Evolutionary conservation across 768 basidiomycete genomes (phyloP).

Genomic region (Russula abietina): DNA sequence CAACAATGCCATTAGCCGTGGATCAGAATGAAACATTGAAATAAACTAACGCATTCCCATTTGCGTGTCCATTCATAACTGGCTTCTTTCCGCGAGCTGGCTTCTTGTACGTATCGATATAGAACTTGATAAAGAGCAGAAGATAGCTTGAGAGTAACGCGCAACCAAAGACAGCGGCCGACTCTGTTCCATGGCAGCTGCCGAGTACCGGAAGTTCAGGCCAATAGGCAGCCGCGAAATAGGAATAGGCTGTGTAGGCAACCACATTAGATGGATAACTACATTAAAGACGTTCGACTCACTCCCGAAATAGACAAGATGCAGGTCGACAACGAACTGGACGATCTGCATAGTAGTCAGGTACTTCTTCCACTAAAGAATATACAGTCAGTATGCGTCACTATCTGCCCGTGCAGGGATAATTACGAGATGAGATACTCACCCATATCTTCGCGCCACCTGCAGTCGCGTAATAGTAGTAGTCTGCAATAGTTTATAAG

Average conservation of each 20-base stretch:
- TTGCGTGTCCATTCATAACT: constrained; percentile 42
- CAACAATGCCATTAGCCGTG: not conserved
- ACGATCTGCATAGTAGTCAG: constrained; percentile 93
- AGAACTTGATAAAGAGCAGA: constrained; percentile 93
- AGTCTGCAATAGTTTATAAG: constrained; percentile 51
- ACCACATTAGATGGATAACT: not conserved
- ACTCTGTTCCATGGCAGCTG: constrained; percentile 85
- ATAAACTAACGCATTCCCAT: constrained; percentile 32
- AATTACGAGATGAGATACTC: constrained; percentile 25
- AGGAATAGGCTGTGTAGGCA: constrained; percentile 57
- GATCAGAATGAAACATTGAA: not conserved
- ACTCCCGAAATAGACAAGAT: constrained; percentile 93
- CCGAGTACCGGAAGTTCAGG: constrained; percentile 59
- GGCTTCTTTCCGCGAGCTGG: constrained; percentile 38
- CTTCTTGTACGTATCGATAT: constrained; percentile 79
- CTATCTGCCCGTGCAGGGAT: not conserved
- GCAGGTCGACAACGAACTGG: constrained; percentile 91
- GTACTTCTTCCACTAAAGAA: constrained; percentile 92
- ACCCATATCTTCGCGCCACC: constrained; percentile 98
- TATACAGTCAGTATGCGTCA: not conserved
- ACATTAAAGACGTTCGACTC: constrained; percentile 34
- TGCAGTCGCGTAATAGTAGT: constrained; percentile 98
- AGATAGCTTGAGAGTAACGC: constrained; percentile 85
- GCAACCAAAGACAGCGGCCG: constrained; percentile 86
- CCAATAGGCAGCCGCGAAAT: constrained; percentile 60